Evolutionary conservation across 2,329 filamentous ascomycete genomes (phyloP), one percentile per base, ranked within the genome.

Genomic region (Dactylella cylindrospora): DNA sequence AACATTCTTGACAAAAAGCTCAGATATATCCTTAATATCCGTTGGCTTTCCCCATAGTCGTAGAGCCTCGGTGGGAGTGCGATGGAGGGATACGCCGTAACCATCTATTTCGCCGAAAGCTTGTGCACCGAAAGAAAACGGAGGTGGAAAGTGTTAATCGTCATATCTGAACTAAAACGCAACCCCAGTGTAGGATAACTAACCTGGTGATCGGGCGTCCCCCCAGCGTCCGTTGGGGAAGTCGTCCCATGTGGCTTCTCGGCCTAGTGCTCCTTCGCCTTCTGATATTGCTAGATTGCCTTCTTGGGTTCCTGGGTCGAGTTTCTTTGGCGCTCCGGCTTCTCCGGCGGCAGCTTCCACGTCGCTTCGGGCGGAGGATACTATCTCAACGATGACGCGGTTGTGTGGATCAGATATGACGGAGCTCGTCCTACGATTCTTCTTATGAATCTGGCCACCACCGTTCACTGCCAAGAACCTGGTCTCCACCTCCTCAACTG

Each of bases 201-300:
- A 32, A 64, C 57, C 57, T 15, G 90, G 90, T 2, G 90, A 95
- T 46, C 91, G 82, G 3, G 90, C 88, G 70, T 96, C 91, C 71
- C 91, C 91, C 84, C 91, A 97, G 51, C 91, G 83, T 22, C 91
- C 93, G 76, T 97, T 97, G 65, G 91, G 91, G 73, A 90, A 98
- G 69, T 98, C 93, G 70, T 98, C 93, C 93, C 93, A 98, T 0
- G 93, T 98, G 26, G 93, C 93, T 77, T 97, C 91, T 43, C 93
- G 81, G 8, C 91, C 93, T 5, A 96, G 78, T 2, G 86, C 80
- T 19, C 91, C 93, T 70, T 95, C 86, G 4, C 93, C 91, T 75
- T 97, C 91, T 0, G 90, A 95, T 55, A 96, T 96, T 22, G 90
- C 89, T 7, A 97, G 80, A 0, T 89, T 93, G 72, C 53, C 85